These are phyloP conservation scores for Canna indica DNA, from an alignment of 176 grass and related monocot species.

Conservation along the genomic window DNA sequence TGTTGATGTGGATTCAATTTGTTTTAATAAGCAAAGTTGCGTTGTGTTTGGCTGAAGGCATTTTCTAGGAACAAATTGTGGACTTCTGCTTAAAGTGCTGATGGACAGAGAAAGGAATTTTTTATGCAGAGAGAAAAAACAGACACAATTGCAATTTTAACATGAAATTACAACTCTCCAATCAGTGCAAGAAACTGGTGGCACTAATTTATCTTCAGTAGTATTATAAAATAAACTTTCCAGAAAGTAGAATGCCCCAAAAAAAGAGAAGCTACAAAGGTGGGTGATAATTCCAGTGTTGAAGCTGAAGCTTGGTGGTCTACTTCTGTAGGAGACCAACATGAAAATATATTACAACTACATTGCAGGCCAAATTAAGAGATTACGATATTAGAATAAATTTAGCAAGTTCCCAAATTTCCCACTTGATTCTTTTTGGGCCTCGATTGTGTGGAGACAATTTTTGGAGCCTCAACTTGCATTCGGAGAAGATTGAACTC, in stretches of 20 bases:
- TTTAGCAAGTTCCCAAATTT: slow-evolving; percentile 31
- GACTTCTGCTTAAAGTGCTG: neutral
- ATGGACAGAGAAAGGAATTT: no score
- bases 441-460: slow-evolving; percentile 18
- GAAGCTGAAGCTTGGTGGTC: no score
- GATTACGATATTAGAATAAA: neutral
- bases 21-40: neutral
- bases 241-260: no score
- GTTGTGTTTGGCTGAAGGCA: neutral
- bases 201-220: no score
- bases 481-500: slow-evolving; percentile 78
- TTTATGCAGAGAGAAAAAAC: no score
- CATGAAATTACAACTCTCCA: neutral
- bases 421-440: slow-evolving; percentile 39
- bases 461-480: slow-evolving; percentile 58
- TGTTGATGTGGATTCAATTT: neutral
- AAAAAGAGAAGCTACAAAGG: no score
- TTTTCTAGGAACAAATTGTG: no score
- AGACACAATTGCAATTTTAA: no score
- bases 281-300: no score
- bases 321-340: neutral
- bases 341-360: neutral
- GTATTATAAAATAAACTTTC: no score
- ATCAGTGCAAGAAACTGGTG: neutral
- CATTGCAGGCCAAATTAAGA: neutral